Base-by-base conservation (phyloP, 192 early-diverging fungal species). In the Coemansia sp. region DNA sequence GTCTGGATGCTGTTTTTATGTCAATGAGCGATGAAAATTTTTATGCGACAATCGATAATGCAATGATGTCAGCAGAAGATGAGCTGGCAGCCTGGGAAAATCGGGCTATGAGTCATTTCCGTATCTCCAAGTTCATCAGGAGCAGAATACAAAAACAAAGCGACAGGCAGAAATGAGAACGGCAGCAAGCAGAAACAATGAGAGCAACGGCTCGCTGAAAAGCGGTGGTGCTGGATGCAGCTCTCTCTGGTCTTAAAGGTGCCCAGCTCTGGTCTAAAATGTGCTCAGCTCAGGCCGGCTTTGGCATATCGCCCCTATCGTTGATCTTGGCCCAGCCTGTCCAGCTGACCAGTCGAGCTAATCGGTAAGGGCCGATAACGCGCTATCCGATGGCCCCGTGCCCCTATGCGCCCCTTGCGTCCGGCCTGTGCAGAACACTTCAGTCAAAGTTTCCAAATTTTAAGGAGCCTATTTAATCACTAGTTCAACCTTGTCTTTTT, bases 371-470 rank as follows among this genome's bases (percentile, higher is more conserved):
- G 4, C 10, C n/a, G 45, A 48, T 48, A 48, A n/a, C 4, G 19
- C 17, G 48, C 48, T 19, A n/a, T 21, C 48, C 31, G 31, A 35
- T 35, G 31, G 31, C 31, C 6, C 48, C 48, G 48, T 49, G 48
- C 48, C 48, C 47, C 17, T 17, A 49, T 49, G 48, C 16, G 48
- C 48, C 48, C 48, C 48, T 17, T 49, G 48, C 48, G 48, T 49
- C n/a, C 19, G n/a, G 48, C 48, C 48, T 49, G 48, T 19, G 48
- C 12, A 17, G 48, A 8, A 7, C 19, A 49, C 47, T 8, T 49
- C 7, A 39, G 45, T 16, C 38, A 59, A 19, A 17, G 35, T 37
- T 31, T 57, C 57, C 7, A 14, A 21, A 37, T 47, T 22, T 51
- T 37, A 21, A 23, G 27, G 48, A 43, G 41, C 41, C 11, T n/a